Conservation (phyloP, 768 basidiomycete species). For the Russula griseocarnosa region DNA sequence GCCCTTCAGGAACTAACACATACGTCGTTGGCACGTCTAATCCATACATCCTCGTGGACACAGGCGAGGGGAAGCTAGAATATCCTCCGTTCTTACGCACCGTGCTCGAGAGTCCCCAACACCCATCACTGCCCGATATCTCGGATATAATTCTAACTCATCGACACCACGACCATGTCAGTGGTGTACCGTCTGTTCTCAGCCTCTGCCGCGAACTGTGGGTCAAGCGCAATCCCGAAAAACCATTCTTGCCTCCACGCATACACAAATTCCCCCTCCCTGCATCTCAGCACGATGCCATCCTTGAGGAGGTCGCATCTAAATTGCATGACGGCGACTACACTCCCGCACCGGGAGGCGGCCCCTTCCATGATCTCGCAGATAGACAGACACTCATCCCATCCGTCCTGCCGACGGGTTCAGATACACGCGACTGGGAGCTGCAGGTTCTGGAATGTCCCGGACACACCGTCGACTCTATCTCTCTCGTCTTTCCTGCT, state of each 20-base stretch:
- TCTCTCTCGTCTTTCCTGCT: slow-evolving; percentile 63
- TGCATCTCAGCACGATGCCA: slow-evolving; percentile 33
- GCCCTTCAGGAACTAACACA: slow-evolving; percentile 72
- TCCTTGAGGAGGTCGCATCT: slow-evolving; percentile 41
- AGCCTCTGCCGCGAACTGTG: slow-evolving; percentile 60
- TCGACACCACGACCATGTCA: slow-evolving; percentile 83
- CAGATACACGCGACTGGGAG: slow-evolving; percentile 28
- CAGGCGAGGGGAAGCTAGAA: slow-evolving; percentile 65
- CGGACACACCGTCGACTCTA: slow-evolving; percentile 86
- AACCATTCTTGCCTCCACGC: slow-evolving; percentile 59
- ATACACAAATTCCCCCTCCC: slow-evolving; percentile 67
- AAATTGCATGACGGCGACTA: slow-evolving; percentile 45
- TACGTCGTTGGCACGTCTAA: slow-evolving; percentile 70
- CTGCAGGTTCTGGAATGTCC: slow-evolving; percentile 79
- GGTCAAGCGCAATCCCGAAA: slow-evolving; percentile 40
- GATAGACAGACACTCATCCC: slow-evolving; percentile 52
- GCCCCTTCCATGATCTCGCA: slow-evolving; percentile 52
- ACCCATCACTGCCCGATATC: slow-evolving; percentile 50
- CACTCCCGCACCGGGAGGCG: slow-evolving; percentile 41
- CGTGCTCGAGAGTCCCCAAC: slow-evolving; percentile 46
- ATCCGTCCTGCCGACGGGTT: slow-evolving; percentile 26
- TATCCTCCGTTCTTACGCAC: slow-evolving; percentile 66
- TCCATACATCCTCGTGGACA: slow-evolving; percentile 79
- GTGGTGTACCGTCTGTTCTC: slow-evolving; percentile 71
- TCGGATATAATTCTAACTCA: slow-evolving; percentile 93